Base-by-base conservation (phyloP, 2,329 filamentous ascomycete species). In the Penicillium sp. region DNA sequence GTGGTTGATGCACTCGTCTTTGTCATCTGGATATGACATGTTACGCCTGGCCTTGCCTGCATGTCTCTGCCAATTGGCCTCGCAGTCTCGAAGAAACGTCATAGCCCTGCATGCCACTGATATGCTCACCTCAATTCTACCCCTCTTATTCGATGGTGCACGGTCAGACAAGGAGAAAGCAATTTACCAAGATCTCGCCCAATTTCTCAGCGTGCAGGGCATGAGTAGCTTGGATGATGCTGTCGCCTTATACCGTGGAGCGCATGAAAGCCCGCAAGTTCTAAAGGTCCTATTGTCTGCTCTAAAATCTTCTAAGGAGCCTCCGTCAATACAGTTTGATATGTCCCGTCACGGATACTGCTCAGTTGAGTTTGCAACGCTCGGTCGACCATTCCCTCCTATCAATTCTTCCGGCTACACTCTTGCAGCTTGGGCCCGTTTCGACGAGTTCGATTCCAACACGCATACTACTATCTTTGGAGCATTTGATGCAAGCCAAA, bases 391-490 rank as follows among this genome's bases (percentile, higher is more conserved):
- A 1, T 99, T 99, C 68, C 96, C 94, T 12, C 92, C 94, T 1
- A 82, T 85, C 54, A 86, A 87, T 19, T 85, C 87, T n/a, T 75
- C 78, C 33, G 96, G 94, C 21, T 99, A 97, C 76, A 96, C 92
- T 0, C 89, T 99, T 60, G 85, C 90, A 45, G 85, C 91, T 0
- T 99, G 94, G 94, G 84, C 96, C 49, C 86, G 89, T 21, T 85
- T 99, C 59, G 93, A 97, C 72, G 81, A 86, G 41, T 97, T 94
- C 73, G 96, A 99, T 72, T 79, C 85, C 6, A 84, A 85, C 45
- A 87, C 89, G 17, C 94, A 99, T 73, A 99, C 94, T 0, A 99
- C 94, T 0, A 83, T 99, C 15, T 99, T 99, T 73, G 94, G 94
- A 27, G 91, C 94, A 9, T 97, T 96, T 74, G 94, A 99, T 75